Conservation (phyloP, 176 grass and related monocot species). For the Oryza brachyantha region DNA sequence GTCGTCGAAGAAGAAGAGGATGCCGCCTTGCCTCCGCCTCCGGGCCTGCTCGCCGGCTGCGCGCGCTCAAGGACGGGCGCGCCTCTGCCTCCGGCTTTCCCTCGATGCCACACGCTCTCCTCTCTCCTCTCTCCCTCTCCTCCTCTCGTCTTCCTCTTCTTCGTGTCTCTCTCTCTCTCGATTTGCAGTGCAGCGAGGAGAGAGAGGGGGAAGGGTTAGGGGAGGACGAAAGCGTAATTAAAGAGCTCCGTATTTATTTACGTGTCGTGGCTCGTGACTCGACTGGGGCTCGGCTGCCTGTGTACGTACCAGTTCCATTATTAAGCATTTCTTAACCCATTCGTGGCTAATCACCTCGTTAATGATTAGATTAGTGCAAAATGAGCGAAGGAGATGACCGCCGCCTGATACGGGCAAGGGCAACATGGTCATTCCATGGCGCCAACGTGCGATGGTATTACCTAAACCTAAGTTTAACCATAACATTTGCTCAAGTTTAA, state of each 20-base stretch:
- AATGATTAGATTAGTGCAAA: background rate
- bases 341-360: background rate
- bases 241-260: constrained; percentile 23
- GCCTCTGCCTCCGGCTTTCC: background rate
- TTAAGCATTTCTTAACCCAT: background rate
- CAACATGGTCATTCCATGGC: background rate
- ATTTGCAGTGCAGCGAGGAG: background rate
- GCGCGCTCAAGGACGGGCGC: too few relatives aligned
- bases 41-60: too few relatives aligned
- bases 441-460: too few relatives aligned
- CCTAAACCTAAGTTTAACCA: background rate
- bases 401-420: background rate
- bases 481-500: too few relatives aligned
- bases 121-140: background rate
- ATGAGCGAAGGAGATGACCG: background rate
- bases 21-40: too few relatives aligned
- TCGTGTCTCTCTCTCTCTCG: background rate
- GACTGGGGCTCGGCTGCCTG: background rate
- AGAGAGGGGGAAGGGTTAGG: background rate
- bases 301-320: background rate
- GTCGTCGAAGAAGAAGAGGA: too few relatives aligned
- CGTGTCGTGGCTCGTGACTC: constrained; percentile 1
- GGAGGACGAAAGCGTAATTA: constrained; percentile 7
- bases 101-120: background rate
- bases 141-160: constrained; percentile 9